Percentiles rank a stretch among this genome's conserved stretches.
These are phyloP conservation scores for Capronia coronata DNA, from an alignment of 2,329 filamentous ascomycete genomes.

Conservation along the genomic window DNA sequence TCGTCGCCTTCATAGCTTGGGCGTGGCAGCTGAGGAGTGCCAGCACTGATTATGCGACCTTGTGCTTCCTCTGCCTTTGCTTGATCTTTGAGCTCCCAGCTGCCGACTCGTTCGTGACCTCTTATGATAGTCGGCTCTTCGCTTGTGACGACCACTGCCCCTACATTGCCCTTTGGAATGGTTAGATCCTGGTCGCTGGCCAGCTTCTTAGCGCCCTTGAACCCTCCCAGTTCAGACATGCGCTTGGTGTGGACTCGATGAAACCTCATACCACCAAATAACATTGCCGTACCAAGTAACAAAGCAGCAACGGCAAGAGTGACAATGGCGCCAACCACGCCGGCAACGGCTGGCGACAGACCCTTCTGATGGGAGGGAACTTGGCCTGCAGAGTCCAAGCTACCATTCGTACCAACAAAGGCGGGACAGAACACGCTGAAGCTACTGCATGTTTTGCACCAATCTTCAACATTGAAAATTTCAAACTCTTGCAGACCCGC, in stretches of 20 bases:
- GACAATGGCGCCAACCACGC: constrained; percentile 52
- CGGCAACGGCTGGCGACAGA: constrained; percentile 42
- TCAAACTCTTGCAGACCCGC: constrained; percentile 40
- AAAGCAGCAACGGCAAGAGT: constrained; percentile 44
- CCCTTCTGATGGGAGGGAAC: constrained; percentile 6
- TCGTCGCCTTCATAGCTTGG: constrained; percentile 44
- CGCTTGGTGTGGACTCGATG: constrained; percentile 34
- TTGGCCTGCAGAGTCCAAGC: constrained; percentile 7
- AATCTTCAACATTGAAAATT: constrained; percentile 42
- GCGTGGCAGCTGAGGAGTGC: constrained; percentile 24
- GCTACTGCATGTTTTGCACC: constrained; percentile 48
- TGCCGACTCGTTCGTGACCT: constrained; percentile 50
- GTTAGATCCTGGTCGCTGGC: constrained; percentile 50
- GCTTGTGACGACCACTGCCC: constrained; percentile 32
- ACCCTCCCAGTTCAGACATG: constrained; percentile 45
- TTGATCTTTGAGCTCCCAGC: constrained; percentile 49
- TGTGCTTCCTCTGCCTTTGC: constrained; percentile 20
- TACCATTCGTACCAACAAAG: constrained; percentile 27
- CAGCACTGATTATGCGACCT: constrained; percentile 13
- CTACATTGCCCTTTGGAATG: constrained; percentile 39
- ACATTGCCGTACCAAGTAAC: constrained; percentile 36
- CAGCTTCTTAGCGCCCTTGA: constrained; percentile 51
- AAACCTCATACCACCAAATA: constrained; percentile 42
- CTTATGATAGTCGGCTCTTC: constrained; percentile 28
- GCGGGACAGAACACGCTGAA: constrained; percentile 47